Percentiles rank a stretch among this genome's conserved stretches.
Conservation (phyloP, 768 basidiomycete genomes). For the Podaxis sp. region DNA sequence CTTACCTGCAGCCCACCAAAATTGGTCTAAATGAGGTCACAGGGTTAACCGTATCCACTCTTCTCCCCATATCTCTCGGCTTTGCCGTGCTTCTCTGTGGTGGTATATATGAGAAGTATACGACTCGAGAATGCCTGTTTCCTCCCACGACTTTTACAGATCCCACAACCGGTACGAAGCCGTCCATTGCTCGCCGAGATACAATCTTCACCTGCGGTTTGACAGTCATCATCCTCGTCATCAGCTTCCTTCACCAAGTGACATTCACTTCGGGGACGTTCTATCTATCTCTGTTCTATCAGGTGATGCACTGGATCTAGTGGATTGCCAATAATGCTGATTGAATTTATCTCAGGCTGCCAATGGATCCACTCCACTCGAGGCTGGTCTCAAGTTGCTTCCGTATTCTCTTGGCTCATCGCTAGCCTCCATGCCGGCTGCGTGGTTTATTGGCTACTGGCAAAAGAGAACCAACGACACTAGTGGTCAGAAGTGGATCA, state of each 20-base stretch:
- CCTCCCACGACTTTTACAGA: constrained; percentile 63
- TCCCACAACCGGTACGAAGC: constrained; percentile 53
- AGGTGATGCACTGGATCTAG: constrained; percentile 44
- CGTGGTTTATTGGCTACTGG: constrained; percentile 77
- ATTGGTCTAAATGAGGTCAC: constrained; percentile 20
- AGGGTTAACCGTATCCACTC: constrained; percentile 68
- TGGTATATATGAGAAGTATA: constrained; percentile 67
- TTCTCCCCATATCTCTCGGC: constrained; percentile 60
- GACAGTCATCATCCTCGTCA: constrained; percentile 62
- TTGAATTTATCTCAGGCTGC: constrained; percentile 50
- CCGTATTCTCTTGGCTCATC: constrained; percentile 88
- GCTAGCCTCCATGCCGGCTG: constrained; percentile 79
- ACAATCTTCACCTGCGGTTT: constrained; percentile 18
- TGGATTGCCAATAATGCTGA: constrained; percentile 17
- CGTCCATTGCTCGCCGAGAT: constrained; percentile 14
- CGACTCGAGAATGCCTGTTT: constrained; percentile 70
- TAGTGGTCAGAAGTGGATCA: constrained; percentile 64
- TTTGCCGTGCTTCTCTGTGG: constrained; percentile 53
- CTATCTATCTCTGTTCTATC: constrained; percentile 82
- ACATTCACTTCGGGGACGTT: constrained; percentile 85
- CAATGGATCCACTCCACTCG: constrained; percentile 65
- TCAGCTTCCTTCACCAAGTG: constrained; percentile 81
- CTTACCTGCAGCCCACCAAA: constrained; percentile 8
- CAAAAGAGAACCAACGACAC: constrained; percentile 57
- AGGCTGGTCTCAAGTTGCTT: constrained; percentile 73